These are phyloP conservation scores for Phaeosphaeriaceae sp. DNA, from an alignment of 2,329 filamentous ascomycete genomes.

Conservation along the genomic window DNA sequence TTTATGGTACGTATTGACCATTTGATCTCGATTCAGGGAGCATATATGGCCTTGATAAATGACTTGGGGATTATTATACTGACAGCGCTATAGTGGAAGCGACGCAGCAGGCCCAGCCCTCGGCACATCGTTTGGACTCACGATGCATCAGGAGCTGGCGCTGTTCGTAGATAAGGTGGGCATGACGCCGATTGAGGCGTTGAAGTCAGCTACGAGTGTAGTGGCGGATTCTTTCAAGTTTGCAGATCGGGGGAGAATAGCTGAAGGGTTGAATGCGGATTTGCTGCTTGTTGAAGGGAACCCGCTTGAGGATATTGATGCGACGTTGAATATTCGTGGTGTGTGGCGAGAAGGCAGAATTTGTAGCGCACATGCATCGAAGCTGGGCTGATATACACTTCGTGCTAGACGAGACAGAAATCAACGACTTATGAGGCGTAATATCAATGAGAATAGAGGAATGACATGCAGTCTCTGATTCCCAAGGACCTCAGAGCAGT, in stretches of 20 bases:
- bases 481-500: neutral
- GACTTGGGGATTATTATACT: too few relatives aligned
- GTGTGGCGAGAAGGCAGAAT: conserved; percentile 52
- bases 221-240: conserved; percentile 51
- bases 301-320: conserved; percentile 50
- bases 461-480: too few relatives aligned
- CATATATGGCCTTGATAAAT: too few relatives aligned
- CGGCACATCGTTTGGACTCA: conserved; percentile 54
- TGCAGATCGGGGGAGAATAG: conserved; percentile 49
- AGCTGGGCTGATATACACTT: neutral
- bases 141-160: conserved; percentile 52
- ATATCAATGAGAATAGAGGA: too few relatives aligned
- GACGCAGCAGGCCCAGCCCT: conserved; percentile 53
- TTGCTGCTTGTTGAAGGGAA: conserved; percentile 55
- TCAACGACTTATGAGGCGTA: neutral
- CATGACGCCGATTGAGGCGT: conserved; percentile 52
- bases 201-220: conserved; percentile 51
- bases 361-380: conserved; percentile 30
- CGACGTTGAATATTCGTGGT: conserved; percentile 50
- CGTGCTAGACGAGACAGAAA: neutral
- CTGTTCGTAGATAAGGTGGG: conserved; percentile 52
- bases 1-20: conserved; percentile 39
- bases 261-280: conserved; percentile 52
- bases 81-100: conserved; percentile 50
- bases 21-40: too few relatives aligned